Base-by-base conservation (phyloP, 768 basidiomycete species). In the Tricholoma saponaceum region DNA sequence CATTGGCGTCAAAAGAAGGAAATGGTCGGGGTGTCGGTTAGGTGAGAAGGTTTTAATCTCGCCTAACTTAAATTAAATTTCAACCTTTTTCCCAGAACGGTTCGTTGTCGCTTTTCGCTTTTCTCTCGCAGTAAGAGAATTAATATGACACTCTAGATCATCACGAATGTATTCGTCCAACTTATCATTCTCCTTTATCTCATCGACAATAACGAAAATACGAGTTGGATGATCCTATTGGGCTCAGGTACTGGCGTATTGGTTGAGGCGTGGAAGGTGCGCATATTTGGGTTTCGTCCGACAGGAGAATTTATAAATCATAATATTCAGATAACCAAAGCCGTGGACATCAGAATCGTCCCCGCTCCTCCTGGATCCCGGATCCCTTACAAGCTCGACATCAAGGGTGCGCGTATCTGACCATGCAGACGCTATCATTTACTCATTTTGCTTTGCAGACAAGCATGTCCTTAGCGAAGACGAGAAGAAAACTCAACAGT, bases 401-500 rank as follows among this genome's bases (percentile, higher is more conserved):
- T 98, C 66, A 90, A 86, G 76, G 91, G 92, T 90, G 69, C 58
- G 76, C 57, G 32, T 54, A 32, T 52, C 25, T 59, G 54, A 25
- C 39, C 13, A 60, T 54, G 58, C 58, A 58, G 62, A 57, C 51
- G 57, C 60, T 33, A 59, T 33, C 41, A 49, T 59, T 44, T 32
- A 46, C 50, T 37, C 51, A 41, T 52, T 51, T 35, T 50, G 35
- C 56, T 44, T 53, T 37, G 35, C 79, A 81, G 97, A 98, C 77
- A 98, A 98, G 72, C 95, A 98, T 67, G 87, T 95, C 52, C 80
- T 98, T n/a, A 90, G 81, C 61, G 95, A 97, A 66, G 95, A 98
- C 67, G 97, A 99, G 76, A 95, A 90, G 79, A 95, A 90, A 74
- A 98, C 96, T 9, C 95, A 98, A 70, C 94, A 98, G 87, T 97